These are phyloP conservation scores for Malus sylvestris DNA, from an alignment of 306 rosid species.

Conservation along the genomic window DNA sequence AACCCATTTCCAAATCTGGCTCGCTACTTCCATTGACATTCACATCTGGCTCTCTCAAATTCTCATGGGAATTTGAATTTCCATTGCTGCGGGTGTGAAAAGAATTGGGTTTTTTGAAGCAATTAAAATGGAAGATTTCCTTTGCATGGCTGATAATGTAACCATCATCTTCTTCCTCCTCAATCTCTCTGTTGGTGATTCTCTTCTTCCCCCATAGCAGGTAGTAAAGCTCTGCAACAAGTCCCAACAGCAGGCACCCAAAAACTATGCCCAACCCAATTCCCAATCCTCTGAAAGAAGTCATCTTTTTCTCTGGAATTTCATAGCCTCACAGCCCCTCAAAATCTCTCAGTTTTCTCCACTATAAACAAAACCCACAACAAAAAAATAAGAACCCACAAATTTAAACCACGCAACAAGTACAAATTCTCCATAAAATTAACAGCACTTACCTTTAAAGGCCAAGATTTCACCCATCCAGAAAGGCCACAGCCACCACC, in stretches of 20 bases:
- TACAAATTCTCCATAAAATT: neutral
- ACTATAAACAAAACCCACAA: neutral
- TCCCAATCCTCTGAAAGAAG: constrained; percentile 51
- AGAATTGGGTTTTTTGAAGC: constrained; percentile 37
- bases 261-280: constrained; percentile 55
- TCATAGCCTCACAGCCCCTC: constrained; percentile 8
- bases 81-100: neutral
- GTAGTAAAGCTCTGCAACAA: constrained; percentile 72
- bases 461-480: constrained; percentile 8
- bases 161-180: constrained; percentile 22
- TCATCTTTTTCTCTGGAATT: constrained; percentile 24
- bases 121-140: constrained; percentile 36
- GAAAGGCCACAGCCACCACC: constrained; percentile 6
- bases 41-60: constrained; percentile 19
- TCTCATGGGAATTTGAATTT: neutral
- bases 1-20: constrained; percentile 42
- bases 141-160: constrained; percentile 25
- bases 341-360: neutral
- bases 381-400: neutral
- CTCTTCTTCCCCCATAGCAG: constrained; percentile 72
- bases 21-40: constrained; percentile 16
- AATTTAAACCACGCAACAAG: neutral
- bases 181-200: constrained; percentile 41
- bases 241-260: constrained; percentile 53
- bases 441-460: constrained; percentile 33